phyloP scores from a whole-genome alignment of 1,139 yeast genomes.

The Eremothecium sinecaudum region DNA sequence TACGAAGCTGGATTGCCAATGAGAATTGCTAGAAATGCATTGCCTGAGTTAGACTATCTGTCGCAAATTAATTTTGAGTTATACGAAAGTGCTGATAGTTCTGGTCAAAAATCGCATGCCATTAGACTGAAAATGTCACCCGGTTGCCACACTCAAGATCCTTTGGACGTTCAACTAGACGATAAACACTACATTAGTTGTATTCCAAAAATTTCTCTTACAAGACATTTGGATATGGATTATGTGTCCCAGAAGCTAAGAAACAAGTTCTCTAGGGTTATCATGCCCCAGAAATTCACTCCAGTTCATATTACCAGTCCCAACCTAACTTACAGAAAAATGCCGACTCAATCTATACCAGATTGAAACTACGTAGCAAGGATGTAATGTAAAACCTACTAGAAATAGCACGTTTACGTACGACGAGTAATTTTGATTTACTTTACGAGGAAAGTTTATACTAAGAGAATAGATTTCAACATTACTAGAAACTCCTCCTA shows the following conservation, averaged over 20 bases:
- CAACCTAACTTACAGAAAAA: constrained; percentile 27
- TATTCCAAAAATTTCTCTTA: constrained; percentile 79
- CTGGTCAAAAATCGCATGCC: constrained; percentile 71
- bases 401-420: too few relatives aligned
- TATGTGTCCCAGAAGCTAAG: constrained; percentile 74
- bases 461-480: background rate
- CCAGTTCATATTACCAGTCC: constrained; percentile 84
- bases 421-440: too few relatives aligned
- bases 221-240: constrained; percentile 89
- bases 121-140: constrained; percentile 86
- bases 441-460: too few relatives aligned
- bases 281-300: constrained; percentile 81
- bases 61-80: constrained; percentile 92
- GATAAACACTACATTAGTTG: constrained; percentile 95
- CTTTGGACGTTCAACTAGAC: constrained; percentile 90
- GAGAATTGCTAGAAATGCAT: constrained; percentile 85
- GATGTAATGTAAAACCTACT: too few relatives aligned
- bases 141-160: constrained; percentile 97
- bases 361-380: too few relatives aligned
- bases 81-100: constrained; percentile 67
- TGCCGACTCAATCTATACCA: too few relatives aligned
- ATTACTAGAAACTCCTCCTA: background rate
- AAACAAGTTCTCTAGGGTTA: constrained; percentile 77
- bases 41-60: constrained; percentile 91
- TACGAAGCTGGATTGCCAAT: constrained; percentile 94